Conservation (phyloP, 441 rosid species). For the Euphorbia corollata region DNA sequence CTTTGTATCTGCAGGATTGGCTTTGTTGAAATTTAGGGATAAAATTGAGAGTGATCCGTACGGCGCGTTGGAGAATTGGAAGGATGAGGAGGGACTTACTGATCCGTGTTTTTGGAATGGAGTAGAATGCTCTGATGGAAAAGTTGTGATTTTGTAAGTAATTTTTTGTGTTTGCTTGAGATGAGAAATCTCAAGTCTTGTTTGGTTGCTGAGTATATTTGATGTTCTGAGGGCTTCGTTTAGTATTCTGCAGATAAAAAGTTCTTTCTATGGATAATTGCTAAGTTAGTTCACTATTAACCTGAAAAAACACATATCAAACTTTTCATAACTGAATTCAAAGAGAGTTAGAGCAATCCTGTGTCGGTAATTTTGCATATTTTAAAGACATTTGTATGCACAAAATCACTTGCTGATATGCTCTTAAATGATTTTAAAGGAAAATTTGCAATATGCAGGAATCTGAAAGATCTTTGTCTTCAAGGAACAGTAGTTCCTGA, state of each 20-base stretch:
- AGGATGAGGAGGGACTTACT: conserved; percentile 27
- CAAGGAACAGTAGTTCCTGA: conserved; percentile 67
- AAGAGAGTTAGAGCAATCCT: not conserved
- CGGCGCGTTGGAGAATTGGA: conserved; percentile 57
- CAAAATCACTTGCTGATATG: not conserved
- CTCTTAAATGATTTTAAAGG: not conserved
- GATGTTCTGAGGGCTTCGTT: not conserved
- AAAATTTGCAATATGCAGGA: conserved; percentile 32
- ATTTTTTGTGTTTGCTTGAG: not conserved
- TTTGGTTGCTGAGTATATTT: conserved; percentile 21
- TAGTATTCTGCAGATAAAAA: not conserved
- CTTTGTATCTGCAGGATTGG: conserved; percentile 39
- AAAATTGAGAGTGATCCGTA: conserved; percentile 58
- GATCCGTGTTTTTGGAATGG: conserved; percentile 78
- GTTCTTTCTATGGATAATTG: not conserved
- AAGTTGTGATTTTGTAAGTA: conserved; percentile 63
- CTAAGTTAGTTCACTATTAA: not conserved
- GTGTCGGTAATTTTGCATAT: not conserved
- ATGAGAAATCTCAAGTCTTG: not conserved
- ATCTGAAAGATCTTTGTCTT: conserved; percentile 66
- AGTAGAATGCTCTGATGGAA: conserved; percentile 62
- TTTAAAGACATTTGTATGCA: not conserved
- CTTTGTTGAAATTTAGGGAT: conserved; percentile 56
- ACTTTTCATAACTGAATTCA: not conserved
- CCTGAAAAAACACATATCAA: not conserved